Percentiles rank a stretch among this genome's conserved stretches.
These are phyloP conservation scores for Cyclotella sp. DNA, from an alignment of 108 stramenopile genomes.

Conservation along the genomic window DNA sequence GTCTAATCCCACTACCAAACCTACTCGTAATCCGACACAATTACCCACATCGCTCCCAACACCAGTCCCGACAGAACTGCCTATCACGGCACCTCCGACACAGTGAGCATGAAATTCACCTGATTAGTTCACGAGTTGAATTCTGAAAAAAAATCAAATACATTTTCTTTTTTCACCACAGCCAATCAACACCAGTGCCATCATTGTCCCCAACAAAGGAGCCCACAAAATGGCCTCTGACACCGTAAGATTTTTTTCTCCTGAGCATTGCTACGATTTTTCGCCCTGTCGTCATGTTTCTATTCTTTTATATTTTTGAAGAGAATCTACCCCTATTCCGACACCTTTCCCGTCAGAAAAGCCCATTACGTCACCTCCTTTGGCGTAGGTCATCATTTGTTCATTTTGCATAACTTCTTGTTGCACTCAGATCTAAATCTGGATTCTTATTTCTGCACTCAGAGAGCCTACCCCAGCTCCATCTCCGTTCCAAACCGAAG, in stretches of 20 bases:
- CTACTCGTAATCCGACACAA: too few species aligned
- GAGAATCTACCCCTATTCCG: neutral
- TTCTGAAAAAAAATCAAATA: too few species aligned
- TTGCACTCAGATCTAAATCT: neutral
- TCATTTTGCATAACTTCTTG: neutral
- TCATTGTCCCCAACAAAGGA: neutral
- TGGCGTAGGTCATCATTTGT: neutral
- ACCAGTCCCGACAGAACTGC: neutral
- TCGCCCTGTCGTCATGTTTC: neutral
- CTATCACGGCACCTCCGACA: neutral
- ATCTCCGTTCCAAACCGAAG: too few species aligned
- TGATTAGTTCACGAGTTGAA: too few species aligned
- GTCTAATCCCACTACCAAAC: too few species aligned
- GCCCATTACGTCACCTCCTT: neutral
- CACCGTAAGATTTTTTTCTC: constrained; percentile 12
- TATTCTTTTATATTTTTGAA: neutral
- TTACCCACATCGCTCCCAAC: neutral
- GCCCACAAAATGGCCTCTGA: neutral
- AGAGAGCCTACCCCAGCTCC: neutral
- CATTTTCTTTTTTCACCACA: too few species aligned
- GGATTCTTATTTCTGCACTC: neutral
- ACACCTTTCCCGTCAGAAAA: neutral
- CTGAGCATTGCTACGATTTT: too few species aligned
- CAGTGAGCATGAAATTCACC: too few species aligned
- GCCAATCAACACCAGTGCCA: neutral